A percentile compares a stretch with the other conserved stretches of the same genome.
phyloP scores from a whole-genome alignment of 1,284 basidiomycete species.

The Austroboletus novae-zelandiae region DNA sequence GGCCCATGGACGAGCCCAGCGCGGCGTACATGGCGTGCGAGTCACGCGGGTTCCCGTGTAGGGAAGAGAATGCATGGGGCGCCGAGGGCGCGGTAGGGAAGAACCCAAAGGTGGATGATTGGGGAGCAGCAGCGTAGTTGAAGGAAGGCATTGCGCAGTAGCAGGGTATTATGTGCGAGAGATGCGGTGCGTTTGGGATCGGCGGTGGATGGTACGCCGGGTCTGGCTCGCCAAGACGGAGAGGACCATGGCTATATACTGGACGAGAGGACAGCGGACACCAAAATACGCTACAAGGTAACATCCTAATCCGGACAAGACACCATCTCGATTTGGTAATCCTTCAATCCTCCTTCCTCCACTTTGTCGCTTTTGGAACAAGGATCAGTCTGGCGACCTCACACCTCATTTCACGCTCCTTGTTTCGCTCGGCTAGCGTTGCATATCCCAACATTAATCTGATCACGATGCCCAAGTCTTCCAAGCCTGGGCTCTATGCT shows the following conservation, averaged over 20 bases:
- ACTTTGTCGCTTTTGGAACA: slow-evolving; percentile 14
- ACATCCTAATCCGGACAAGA: slow-evolving; percentile 16
- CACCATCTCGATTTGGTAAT: slow-evolving; percentile 20
- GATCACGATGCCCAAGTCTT: slow-evolving; percentile 32
- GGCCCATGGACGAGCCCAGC: slow-evolving; percentile 40
- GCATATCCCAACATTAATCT: background rate
- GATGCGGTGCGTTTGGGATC: background rate
- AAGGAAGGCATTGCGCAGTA: slow-evolving; percentile 45
- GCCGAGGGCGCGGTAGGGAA: slow-evolving; percentile 59
- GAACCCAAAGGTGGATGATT: slow-evolving; percentile 57
- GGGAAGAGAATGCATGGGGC: slow-evolving; percentile 60
- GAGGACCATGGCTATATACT: slow-evolving; percentile 25
- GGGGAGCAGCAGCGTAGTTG: slow-evolving; percentile 35
- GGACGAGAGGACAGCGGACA: too few species aligned
- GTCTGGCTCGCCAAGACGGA: background rate
- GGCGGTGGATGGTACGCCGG: background rate
- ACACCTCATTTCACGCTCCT: background rate
- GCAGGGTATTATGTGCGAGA: slow-evolving; percentile 2
- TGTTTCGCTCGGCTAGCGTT: background rate
- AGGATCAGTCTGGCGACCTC: background rate
- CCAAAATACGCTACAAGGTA: slow-evolving; percentile 25
- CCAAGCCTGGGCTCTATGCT: slow-evolving; percentile 37
- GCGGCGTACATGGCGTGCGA: slow-evolving; percentile 63
- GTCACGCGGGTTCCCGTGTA: slow-evolving; percentile 68
- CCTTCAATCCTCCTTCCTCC: background rate